These are phyloP conservation scores for Samsoniella hepiali DNA, from an alignment of 2,329 filamentous ascomycete genomes.

Conservation along the genomic window DNA sequence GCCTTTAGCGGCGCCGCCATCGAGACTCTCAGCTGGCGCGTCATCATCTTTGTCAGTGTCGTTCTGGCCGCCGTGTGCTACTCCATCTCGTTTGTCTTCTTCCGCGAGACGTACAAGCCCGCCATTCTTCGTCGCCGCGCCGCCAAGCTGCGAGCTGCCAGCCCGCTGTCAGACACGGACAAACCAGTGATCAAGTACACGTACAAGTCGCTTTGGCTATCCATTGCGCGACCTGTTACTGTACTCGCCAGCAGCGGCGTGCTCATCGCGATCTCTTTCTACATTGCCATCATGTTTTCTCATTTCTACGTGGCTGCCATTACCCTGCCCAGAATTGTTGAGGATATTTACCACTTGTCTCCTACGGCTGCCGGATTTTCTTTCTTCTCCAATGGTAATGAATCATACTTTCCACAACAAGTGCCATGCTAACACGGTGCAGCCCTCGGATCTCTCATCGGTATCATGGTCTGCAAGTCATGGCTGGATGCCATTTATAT, in stretches of 20 bases:
- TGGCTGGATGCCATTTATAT: constrained; percentile 53
- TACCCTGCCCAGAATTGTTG: constrained; percentile 48
- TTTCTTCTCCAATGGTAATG: constrained; percentile 32
- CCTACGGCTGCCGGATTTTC: constrained; percentile 49
- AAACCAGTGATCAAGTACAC: neutral
- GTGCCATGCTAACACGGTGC: neutral
- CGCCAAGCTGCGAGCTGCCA: constrained; percentile 25
- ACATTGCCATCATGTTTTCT: constrained; percentile 45
- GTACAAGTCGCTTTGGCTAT: constrained; percentile 3
- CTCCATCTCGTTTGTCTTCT: constrained; percentile 48
- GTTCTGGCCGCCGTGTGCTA: constrained; percentile 47
- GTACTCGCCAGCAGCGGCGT: constrained; percentile 50
- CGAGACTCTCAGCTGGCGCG: constrained; percentile 53
- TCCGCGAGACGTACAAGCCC: constrained; percentile 58
- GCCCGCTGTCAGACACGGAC: neutral
- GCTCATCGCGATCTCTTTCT: constrained; percentile 45
- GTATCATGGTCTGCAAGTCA: constrained; percentile 48
- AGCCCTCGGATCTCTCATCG: constrained; percentile 48
- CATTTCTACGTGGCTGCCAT: constrained; percentile 52
- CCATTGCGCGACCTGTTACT: constrained; percentile 37
- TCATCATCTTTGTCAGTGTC: constrained; percentile 49
- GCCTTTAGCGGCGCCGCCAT: constrained; percentile 53
- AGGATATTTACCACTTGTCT: constrained; percentile 45
- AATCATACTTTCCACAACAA: neutral
- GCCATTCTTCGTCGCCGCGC: constrained; percentile 46